Evolutionary conservation across 2,329 filamentous ascomycete species (phyloP).

Genomic region (Calonectria ilicicola): DNA sequence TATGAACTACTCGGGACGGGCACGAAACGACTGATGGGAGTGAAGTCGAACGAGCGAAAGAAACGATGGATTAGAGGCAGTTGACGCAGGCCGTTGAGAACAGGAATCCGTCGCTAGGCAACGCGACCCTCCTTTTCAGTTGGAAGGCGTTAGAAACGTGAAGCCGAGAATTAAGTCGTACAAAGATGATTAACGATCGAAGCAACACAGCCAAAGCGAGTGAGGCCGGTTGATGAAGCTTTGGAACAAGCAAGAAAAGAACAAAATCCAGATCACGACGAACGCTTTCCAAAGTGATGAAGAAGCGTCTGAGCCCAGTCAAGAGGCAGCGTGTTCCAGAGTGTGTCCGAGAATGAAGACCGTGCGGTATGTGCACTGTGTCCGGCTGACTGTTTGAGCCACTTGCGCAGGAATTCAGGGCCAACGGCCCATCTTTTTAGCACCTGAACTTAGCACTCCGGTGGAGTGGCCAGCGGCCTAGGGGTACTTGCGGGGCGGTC

Average conservation of each 20-base stretch:
- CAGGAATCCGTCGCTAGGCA: slow-evolving; percentile 43
- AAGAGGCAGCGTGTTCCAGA: slow-evolving; percentile 37
- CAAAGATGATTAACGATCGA: slow-evolving; percentile 50
- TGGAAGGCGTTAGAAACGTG: slow-evolving; percentile 31
- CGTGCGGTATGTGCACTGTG: slow-evolving; percentile 31
- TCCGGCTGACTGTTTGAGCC: slow-evolving; percentile 17
- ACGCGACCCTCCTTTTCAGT: slow-evolving; percentile 45
- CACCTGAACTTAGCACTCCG: slow-evolving; percentile 31
- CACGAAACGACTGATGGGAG: slow-evolving; percentile 26
- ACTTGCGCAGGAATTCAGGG: slow-evolving; percentile 32
- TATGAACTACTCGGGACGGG: slow-evolving; percentile 11
- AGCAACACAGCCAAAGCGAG: slow-evolving; percentile 67
- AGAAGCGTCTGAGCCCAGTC: slow-evolving; percentile 42
- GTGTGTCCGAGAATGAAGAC: slow-evolving; percentile 17
- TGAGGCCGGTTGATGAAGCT: slow-evolving; percentile 58
- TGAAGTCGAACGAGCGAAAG: slow-evolving; percentile 32
- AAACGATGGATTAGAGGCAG: slow-evolving; percentile 23
- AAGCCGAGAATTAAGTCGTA: slow-evolving; percentile 23
- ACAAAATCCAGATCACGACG: slow-evolving; percentile 35
- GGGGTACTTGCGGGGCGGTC: slow-evolving; percentile 26
- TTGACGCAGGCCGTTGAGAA: slow-evolving; percentile 30
- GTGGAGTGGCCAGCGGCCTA: slow-evolving; percentile 30
- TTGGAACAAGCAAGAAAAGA: slow-evolving; percentile 35
- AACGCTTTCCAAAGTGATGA: slow-evolving; percentile 36
- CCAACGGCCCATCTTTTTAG: slow-evolving; percentile 42